These are phyloP conservation scores for Carallia pectinifolia DNA, from an alignment of 345 rosid species.

Conservation along the genomic window DNA sequence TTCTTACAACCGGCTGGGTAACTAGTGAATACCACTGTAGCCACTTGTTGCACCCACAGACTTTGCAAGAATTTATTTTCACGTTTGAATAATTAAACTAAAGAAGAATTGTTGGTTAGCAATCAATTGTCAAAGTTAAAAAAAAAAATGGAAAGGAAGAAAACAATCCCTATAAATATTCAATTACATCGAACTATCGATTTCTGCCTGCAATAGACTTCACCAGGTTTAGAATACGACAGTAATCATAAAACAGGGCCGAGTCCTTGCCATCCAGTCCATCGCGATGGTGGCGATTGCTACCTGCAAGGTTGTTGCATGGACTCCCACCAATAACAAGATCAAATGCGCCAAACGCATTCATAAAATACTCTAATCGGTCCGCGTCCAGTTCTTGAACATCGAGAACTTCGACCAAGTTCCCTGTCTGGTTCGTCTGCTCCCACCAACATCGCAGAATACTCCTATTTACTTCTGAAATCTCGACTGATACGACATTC, in stretches of 20 bases:
- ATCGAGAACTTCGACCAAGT: constrained; percentile 48
- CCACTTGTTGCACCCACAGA: no score
- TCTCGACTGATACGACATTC: constrained; percentile 74
- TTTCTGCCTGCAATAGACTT: constrained; percentile 28
- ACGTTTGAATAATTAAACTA: no score
- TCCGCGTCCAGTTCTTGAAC: constrained; percentile 46
- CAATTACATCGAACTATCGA: constrained; percentile 13
- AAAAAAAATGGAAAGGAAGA: no score
- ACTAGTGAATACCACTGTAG: no score
- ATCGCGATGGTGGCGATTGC: constrained; percentile 63
- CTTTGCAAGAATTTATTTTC: no score
- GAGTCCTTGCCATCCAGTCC: constrained; percentile 91
- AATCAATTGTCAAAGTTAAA: no score
- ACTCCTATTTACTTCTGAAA: constrained; percentile 54
- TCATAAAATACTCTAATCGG: constrained; percentile 48
- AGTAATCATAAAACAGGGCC: constrained; percentile 68
- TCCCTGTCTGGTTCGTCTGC: constrained; percentile 87
- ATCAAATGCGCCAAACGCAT: constrained; percentile 67
- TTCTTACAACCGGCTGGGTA: no score
- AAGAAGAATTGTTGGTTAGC: no score
- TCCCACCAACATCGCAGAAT: constrained; percentile 78
- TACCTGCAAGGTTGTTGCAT: constrained; percentile 86
- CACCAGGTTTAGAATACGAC: constrained; percentile 62
- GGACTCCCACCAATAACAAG: constrained; percentile 92
- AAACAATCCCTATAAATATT: background rate